Base-by-base conservation (phyloP, 768 basidiomycete genomes). In the Lepiota subincarnata region DNA sequence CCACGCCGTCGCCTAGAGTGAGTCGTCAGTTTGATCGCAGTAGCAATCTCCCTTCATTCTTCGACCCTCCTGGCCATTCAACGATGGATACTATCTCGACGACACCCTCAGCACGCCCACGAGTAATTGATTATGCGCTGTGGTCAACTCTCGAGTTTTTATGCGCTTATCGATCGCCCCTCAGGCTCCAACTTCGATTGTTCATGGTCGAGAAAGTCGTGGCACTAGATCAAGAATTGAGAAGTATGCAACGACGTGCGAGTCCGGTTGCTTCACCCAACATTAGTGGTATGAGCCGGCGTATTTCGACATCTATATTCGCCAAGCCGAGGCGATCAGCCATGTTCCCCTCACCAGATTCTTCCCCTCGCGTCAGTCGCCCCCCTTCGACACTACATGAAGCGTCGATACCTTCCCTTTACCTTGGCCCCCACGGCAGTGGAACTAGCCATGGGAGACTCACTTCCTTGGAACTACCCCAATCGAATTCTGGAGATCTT, bases 131-230 rank as follows among this genome's bases (percentile, higher is more conserved):
- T 64, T 90, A 88, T 58, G 68, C 80, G 7, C 70, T 85, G 1
- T 89, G 87, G 87, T 89, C 88, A 2, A 64, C 83, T 24, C 67
- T 89, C 22, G 85, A 89, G 60, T 74, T 87, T 50, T 64, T 86
- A 14, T 86, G 81, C 57, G 73, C 81, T 1, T 80, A 77, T 60
- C 76, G 84, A 14, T 82, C 70, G 36, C 86, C 87, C 0, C 72
- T 91, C 24, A 69, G 78, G 48, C 68, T 86, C 24, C 86, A 87
- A 57, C 73, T 90, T 68, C 83, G 84, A 20, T 67, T 82, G 2
- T 77, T 87, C 54, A 69, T 79, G n/a, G 78, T 80, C 59, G 85
- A 87, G 65, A 87, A 84, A 59, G 72, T 86, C 1, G 70, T 75
- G 0, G 62, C 70, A 11, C 67, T 90, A 6, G 76, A 84, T 55